Base-by-base conservation (phyloP, 2,329 filamentous ascomycete genomes). In the Apiospora marii region DNA sequence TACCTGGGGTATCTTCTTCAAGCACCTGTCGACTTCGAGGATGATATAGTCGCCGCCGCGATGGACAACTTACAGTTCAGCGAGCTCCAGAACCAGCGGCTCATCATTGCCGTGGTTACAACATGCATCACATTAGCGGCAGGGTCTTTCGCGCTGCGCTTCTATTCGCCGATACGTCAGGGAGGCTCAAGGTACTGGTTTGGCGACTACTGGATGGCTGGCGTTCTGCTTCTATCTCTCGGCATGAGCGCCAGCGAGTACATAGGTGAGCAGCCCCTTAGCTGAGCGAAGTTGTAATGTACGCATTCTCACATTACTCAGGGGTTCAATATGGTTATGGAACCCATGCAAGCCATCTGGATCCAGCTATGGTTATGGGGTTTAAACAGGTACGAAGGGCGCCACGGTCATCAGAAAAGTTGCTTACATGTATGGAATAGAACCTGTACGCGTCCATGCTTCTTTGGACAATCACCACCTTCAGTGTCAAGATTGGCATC, bases 181-280 rank as follows among this genome's bases (percentile, higher is more conserved):
- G 77, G n/a, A 76, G 76, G 68, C 72, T 78, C 69, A 13, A 64
- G 22, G 19, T 41, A 64, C 34, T 79, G 78, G 78, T 77, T 74
- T 75, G 78, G 79, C 71, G 78, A 79, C 27, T 79, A 77, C 71
- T 79, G 78, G 78, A 79, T 79, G 78, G 71, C 74, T 37, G 73
- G 75, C 71, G 77, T 78, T 37, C 78, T 79, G 78, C 49, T 75
- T 5, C 75, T 79, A 67, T 79, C 77, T 71, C 73, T 79, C 70
- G 71, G 68, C 41, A 74, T 75, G 72, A 76, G 74, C 34, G 74
- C 74, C 16, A 75, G 74, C n/a, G 77, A 78, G 69, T 79, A 77
- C 70, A 67, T 79, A 51, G 73, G 68, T 70, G 48, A 51, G 68
- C 44, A 27, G 10, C 12, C 46, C 30, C 67, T 16, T 41, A 19